phyloP scores from a whole-genome alignment of 192 early-diverging fungal genomes.

The Umbelopsis ramanniana region DNA sequence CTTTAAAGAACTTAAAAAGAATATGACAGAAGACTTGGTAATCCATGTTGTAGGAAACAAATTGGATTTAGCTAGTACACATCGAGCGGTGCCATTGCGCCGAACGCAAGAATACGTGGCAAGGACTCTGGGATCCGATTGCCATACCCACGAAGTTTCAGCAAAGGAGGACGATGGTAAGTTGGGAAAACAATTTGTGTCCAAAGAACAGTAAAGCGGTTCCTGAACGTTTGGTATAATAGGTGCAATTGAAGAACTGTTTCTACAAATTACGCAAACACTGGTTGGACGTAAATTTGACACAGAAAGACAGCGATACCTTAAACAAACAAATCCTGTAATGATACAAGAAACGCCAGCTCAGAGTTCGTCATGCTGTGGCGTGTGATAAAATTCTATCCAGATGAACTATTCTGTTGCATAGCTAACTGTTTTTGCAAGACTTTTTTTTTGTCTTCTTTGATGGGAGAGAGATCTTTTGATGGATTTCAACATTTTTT shows the following conservation, averaged over 20 bases:
- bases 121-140: slow-evolving; percentile 62
- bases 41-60: slow-evolving; percentile 76
- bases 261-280: slow-evolving; percentile 53
- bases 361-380: slow-evolving; percentile 18
- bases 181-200: background rate
- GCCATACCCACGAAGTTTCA: slow-evolving; percentile 69
- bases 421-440: background rate
- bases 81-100: slow-evolving; percentile 59
- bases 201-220: background rate
- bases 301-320: slow-evolving; percentile 20
- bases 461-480: background rate
- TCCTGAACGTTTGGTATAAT: background rate
- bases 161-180: slow-evolving; percentile 74
- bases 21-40: slow-evolving; percentile 70
- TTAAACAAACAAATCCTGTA: slow-evolving; percentile 17
- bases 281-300: slow-evolving; percentile 40
- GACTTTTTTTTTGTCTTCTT: background rate
- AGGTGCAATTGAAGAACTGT: slow-evolving; percentile 58
- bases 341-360: slow-evolving; percentile 16
- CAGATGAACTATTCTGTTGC: background rate
- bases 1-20: slow-evolving; percentile 60
- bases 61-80: slow-evolving; percentile 64
- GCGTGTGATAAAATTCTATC: background rate
- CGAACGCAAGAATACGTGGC: slow-evolving; percentile 67
- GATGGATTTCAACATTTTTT: no score